Evolutionary conservation across 495 filamentous ascomycete genomes (phyloP), one percentile per base, ranked within the genome.

Genomic region (Friedmanniomyces endolithicus): DNA sequence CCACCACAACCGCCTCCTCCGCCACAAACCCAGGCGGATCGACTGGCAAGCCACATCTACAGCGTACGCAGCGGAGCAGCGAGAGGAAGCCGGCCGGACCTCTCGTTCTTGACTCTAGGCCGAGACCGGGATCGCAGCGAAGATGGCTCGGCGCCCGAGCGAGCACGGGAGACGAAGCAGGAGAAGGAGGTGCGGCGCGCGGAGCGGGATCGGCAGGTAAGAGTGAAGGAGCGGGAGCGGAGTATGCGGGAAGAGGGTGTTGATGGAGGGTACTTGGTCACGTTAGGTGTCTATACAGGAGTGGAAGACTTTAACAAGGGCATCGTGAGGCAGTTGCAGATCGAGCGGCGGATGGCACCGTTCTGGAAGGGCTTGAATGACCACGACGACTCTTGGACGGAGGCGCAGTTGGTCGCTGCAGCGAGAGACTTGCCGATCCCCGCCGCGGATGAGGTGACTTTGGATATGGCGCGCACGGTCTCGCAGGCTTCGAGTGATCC

Each of bases 331-430:
- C 90, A 95, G 66, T 73, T 98, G 57, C 92, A 94, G 88, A 88
- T 97, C 67, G 92, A 97, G 70, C 80, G 92, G 55, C 83, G 86
- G 55, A 68, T 98, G 53, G 90, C 92, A 22, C 92, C 92, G 0
- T 97, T 98, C 64, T 98, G 90, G 85, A 82, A 85, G 67, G 92
- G 94, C 2, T 74, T 98, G 11, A 85, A 94, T 59, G 90, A 98
- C 62, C 84, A 90, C 59, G 81, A 80, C 4, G 82, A 87, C 39
- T 83, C 84, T 50, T 98, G 92, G 92, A 86, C 87, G 3, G 92
- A 98, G 60, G 79, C 86, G 63, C 90, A 98, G 68, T 79, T 98
- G 16, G 84, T 95, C 66, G 90, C 94, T 37, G 90, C 87, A 20
- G 92, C 86, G 24, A 81, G 87, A 65, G 92, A 87, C 16, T 71